These are phyloP conservation scores for Aegilops umbellulata DNA, from an alignment of 176 grass and related monocot species.

Conservation along the genomic window DNA sequence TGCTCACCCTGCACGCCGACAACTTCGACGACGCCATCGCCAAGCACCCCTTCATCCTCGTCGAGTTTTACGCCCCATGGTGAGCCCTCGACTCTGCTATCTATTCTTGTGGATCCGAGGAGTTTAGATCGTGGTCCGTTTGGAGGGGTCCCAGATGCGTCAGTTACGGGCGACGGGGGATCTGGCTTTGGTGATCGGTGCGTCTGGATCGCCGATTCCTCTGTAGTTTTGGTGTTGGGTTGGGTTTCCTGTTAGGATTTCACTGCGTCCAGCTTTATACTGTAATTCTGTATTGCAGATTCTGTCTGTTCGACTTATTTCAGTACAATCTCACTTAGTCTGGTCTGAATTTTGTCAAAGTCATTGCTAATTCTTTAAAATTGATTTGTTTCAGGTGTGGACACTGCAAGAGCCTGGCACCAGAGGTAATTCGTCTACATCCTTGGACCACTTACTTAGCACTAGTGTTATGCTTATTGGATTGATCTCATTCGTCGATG, in stretches of 20 bases:
- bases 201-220: neutral
- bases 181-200: neutral
- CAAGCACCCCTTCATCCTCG: conserved; percentile 85
- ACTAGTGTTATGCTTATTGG: neutral
- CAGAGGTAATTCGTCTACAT: conserved; percentile 58
- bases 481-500: neutral
- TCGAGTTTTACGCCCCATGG: conserved; percentile 98
- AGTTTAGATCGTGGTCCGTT: neutral
- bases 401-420: conserved; percentile 81
- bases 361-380: neutral
- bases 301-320: neutral
- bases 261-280: neutral
- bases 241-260: neutral
- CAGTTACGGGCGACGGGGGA: neutral
- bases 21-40: conserved; percentile 72
- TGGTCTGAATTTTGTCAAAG: neutral
- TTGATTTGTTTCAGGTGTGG: conserved; percentile 64
- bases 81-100: conserved; percentile 6
- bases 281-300: neutral
- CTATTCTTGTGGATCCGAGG: neutral
- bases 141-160: conserved; percentile 4
- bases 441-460: neutral
- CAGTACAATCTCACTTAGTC: neutral
- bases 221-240: neutral
- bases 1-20: conserved; percentile 74